Conservation (phyloP, 129 eudicot species). For the Oenanthe sinensis region DNA sequence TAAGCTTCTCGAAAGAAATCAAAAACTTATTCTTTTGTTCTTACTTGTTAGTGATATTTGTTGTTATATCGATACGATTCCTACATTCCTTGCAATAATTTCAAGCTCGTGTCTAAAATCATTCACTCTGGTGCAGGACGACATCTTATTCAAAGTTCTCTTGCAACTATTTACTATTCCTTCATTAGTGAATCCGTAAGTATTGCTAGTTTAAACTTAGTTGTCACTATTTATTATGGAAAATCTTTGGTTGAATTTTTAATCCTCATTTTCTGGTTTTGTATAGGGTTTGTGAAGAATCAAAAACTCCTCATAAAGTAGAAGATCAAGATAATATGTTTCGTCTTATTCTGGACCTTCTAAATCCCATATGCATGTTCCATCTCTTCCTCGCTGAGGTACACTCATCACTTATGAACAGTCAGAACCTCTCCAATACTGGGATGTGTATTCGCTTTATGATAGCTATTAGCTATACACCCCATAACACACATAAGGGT, state of each 20-base stretch:
- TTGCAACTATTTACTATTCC: constrained; percentile 53
- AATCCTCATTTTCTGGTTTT: not conserved
- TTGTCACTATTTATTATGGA: not conserved
- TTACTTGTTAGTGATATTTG: not conserved
- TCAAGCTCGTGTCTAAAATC: not conserved
- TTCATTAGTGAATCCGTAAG: constrained; percentile 38
- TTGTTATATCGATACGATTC: not conserved
- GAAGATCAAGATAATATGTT: constrained; percentile 29
- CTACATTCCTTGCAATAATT: not conserved
- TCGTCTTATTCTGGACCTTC: constrained; percentile 46
- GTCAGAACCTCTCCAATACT: not conserved
- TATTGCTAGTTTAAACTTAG: not conserved
- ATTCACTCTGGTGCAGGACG: constrained; percentile 45
- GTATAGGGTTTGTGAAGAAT: constrained; percentile 26
- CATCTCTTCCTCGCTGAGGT: constrained; percentile 83
- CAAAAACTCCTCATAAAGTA: constrained; percentile 22
- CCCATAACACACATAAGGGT: not conserved
- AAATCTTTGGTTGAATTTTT: not conserved
- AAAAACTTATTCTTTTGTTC: not conserved
- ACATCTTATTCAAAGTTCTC: constrained; percentile 73
- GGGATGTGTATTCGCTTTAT: not conserved
- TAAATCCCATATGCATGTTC: constrained; percentile 54
- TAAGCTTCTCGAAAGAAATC: not conserved
- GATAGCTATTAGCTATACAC: not conserved
- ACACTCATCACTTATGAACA: not conserved